A percentile compares a stretch with the other conserved stretches of the same genome.
Conservation (phyloP, 2,329 filamentous ascomycete species). For the Trichoderma endophyticum region DNA sequence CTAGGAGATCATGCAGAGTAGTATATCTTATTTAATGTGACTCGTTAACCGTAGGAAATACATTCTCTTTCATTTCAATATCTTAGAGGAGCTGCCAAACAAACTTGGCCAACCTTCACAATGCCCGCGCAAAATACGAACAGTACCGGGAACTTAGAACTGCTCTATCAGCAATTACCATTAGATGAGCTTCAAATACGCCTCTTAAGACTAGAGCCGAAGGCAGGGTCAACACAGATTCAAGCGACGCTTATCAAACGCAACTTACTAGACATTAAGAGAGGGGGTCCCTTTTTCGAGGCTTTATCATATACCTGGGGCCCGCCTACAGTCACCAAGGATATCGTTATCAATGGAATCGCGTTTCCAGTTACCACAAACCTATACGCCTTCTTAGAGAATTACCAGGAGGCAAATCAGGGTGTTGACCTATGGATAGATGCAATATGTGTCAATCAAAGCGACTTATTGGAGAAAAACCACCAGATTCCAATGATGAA, state of each 20-base stretch:
- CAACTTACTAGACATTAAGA: not conserved
- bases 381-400: not conserved
- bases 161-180: not conserved
- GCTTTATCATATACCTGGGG: conserved; percentile 10
- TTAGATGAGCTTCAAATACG: not conserved
- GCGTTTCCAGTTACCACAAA: not conserved
- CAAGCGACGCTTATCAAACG: not conserved
- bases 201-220: not conserved
- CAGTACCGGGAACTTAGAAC: not conserved
- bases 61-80: not conserved
- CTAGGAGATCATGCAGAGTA: not conserved
- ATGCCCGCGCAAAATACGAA: not conserved
- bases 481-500: conserved; percentile 6
- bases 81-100: not conserved
- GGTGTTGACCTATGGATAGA: not conserved
- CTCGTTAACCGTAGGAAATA: not conserved
- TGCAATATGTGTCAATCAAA: conserved; percentile 1
- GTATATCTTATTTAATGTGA: not conserved
- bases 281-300: not conserved
- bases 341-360: not conserved
- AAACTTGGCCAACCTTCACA: not conserved
- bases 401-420: not conserved
- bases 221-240: not conserved
- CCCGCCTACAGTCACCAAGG: not conserved
- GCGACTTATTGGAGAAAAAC: not conserved